Evolutionary conservation across 306 rosid species (phyloP).

Genomic region (Begonia fuchsioides): DNA sequence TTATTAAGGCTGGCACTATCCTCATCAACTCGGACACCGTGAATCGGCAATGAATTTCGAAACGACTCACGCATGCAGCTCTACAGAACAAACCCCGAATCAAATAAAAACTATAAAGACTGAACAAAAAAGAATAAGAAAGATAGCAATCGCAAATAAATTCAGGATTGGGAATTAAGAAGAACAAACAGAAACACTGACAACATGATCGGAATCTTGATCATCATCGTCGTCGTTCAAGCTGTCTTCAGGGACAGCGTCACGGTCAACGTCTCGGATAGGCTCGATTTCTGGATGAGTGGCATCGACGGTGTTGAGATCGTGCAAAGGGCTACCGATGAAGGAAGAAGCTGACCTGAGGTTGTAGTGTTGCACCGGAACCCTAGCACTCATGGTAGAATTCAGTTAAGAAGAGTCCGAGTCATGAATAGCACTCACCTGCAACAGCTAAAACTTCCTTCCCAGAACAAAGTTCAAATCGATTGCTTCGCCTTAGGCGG

Average conservation of each 20-base stretch:
- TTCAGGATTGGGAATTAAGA: no score
- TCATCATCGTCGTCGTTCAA: conserved; percentile 36
- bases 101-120: not conserved
- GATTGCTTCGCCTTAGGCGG: not conserved
- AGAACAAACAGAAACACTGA: conserved; percentile 12
- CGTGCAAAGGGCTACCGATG: conserved; percentile 75
- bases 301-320: conserved; percentile 58
- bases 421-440: not conserved
- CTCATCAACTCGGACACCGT: conserved; percentile 57
- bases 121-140: not conserved
- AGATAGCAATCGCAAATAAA: not conserved
- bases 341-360: conserved; percentile 67
- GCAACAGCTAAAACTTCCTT: not conserved
- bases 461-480: not conserved
- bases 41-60: conserved; percentile 51
- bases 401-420: not conserved
- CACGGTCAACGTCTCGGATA: conserved; percentile 31
- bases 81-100: conserved; percentile 12
- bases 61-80: conserved; percentile 68
- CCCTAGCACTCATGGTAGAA: conserved; percentile 52
- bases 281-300: conserved; percentile 43
- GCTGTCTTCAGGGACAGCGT: conserved; percentile 35
- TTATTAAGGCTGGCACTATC: conserved; percentile 66
- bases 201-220: conserved; percentile 40
- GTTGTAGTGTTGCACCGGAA: conserved; percentile 82